Evolutionary conservation across 345 rosid genomes (phyloP).

Genomic region (Kernera saxatilis): DNA sequence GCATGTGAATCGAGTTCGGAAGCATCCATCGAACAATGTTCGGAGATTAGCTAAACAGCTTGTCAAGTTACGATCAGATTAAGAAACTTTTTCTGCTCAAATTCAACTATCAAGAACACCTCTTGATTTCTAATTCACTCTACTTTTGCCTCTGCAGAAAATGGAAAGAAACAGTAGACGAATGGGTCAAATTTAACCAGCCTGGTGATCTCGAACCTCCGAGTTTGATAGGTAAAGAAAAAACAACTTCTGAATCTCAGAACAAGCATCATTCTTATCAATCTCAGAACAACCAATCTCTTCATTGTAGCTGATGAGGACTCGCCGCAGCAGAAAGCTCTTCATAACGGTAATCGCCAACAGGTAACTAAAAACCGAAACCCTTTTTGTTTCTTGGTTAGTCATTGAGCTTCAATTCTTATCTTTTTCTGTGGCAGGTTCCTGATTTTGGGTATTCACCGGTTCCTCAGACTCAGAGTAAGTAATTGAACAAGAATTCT

Average conservation of each 20-base stretch:
- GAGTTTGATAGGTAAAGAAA: conserved; percentile 59
- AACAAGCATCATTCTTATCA: not conserved
- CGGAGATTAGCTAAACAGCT: conserved; percentile 78
- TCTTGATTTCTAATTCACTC: not conserved
- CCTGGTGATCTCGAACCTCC: conserved; percentile 69
- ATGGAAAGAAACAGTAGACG: conserved; percentile 92
- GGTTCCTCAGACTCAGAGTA: conserved; percentile 29
- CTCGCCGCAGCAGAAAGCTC: conserved; percentile 73
- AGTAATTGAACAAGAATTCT: conserved; percentile 1
- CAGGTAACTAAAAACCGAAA: conserved; percentile 50
- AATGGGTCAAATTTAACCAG: conserved; percentile 88
- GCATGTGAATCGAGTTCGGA: conserved; percentile 64
- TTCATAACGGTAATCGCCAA: conserved; percentile 65
- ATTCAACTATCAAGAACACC: not conserved
- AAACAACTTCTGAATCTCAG: not conserved
- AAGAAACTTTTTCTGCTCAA: not conserved
- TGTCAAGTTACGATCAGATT: conserved; percentile 39
- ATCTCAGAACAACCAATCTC: conserved; percentile 13
- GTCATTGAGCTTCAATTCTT: conserved; percentile 40
- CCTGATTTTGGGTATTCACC: conserved; percentile 35
- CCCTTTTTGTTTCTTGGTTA: conserved; percentile 5
- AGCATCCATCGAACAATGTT: conserved; percentile 70
- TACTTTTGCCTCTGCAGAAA: conserved; percentile 43
- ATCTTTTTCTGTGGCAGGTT: conserved; percentile 30
- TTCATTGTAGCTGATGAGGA: conserved; percentile 66